Base-by-base conservation (phyloP, 176 grass and related monocot genomes). In the Rhipidocladum racemiflorum region DNA sequence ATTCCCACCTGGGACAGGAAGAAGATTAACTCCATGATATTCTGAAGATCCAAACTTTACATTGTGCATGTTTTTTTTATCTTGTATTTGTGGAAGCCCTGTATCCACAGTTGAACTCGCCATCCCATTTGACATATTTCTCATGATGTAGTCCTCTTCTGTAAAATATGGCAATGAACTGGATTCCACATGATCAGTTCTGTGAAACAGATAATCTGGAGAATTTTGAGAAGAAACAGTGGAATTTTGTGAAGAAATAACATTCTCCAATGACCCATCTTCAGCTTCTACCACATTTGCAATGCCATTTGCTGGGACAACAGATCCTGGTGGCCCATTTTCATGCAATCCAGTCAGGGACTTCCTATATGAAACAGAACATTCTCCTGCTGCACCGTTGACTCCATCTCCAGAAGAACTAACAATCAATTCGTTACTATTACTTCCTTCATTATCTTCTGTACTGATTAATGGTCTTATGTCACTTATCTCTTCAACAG, bases 161-260 rank as follows among this genome's bases (percentile, higher is more conserved):
- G 72, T 61, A 29, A 84, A 61, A 68, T 67, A 90, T 68, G 77
- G 66, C 66, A 68, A 53, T 40, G 77, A 90, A 67, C 86, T 85
- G 39, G 85, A 89, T 69, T 45, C 67, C 55, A 50, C 54, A 43
- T 21, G 21, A 48, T 85, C 61, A 38, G 35, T 60, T 76, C 53
- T 63, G 23, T 63, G 77, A 75, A 82, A 82, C 32, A 61, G 81
- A 34, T 86, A 79, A 65, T 87, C 81, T 63, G 94, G 61, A 12
- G 83, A 93, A 56, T 78, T 88, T 60, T 90, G 82, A 68, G 87
- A 86, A 68, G 94, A 88, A 89, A 94, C 79, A 50, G 64, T 55
- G 21, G 89, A 91, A 70, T 93, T 91, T 72, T 89, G 86, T 20
- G 85, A 91, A 84, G 89, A 94, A 91, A 86, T 64, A 55, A 81